These are phyloP conservation scores for Rhododendron ferrugineum DNA, from an alignment of 148 eudicot genomes.

Conservation along the genomic window DNA sequence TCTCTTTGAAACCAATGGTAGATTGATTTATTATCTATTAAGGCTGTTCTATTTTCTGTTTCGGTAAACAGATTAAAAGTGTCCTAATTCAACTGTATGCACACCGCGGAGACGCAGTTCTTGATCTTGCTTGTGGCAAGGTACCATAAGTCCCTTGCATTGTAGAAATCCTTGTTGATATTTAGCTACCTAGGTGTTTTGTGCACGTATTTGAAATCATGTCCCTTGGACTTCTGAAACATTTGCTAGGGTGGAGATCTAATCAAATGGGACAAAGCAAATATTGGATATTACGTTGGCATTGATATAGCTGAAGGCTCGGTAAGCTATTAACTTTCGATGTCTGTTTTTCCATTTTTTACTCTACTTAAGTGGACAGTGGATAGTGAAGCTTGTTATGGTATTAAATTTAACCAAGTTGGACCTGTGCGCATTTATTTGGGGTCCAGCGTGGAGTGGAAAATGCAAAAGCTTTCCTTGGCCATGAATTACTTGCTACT, in stretches of 20 bases:
- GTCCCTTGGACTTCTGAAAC: not conserved
- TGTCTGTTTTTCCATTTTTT: not conserved
- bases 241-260: slow-evolving; percentile 85
- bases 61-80: slow-evolving; percentile 72
- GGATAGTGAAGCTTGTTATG: not conserved
- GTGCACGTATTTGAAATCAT: not conserved
- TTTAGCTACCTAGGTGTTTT: too few relatives aligned
- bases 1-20: not conserved
- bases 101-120: slow-evolving; percentile 68
- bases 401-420: not conserved
- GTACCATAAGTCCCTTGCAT: slow-evolving; percentile 23
- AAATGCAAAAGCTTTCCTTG: not conserved
- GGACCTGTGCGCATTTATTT: not conserved
- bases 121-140: slow-evolving; percentile 99
- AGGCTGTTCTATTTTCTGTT: not conserved
- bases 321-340: slow-evolving; percentile 33
- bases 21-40: not conserved
- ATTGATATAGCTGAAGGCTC: slow-evolving; percentile 97
- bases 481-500: not conserved
- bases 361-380: not conserved
- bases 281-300: slow-evolving; percentile 90
- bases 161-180: not conserved
- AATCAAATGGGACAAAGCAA: slow-evolving; percentile 99
- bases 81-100: slow-evolving; percentile 95
- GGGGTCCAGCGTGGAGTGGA: not conserved